These are phyloP conservation scores for Russula lepida DNA, from an alignment of 768 basidiomycete genomes.

Conservation along the genomic window DNA sequence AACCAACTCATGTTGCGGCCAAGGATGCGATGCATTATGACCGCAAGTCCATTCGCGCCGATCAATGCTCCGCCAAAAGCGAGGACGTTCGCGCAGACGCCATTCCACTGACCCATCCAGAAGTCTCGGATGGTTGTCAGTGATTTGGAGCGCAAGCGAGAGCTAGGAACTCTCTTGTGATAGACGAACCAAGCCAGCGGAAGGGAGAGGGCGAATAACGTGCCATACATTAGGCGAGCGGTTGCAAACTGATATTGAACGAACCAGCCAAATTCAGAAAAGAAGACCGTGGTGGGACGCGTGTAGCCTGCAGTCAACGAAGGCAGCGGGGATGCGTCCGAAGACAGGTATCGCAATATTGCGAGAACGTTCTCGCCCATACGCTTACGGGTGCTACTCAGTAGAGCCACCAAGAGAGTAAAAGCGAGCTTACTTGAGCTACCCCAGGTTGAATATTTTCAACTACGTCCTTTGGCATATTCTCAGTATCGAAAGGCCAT, in stretches of 20 bases:
- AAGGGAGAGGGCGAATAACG: slow-evolving; percentile 41
- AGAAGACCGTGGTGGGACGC: slow-evolving; percentile 67
- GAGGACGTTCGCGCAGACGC: slow-evolving; percentile 40
- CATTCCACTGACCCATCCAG: slow-evolving; percentile 36
- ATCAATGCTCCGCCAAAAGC: slow-evolving; percentile 51
- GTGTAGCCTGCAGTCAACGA: slow-evolving; percentile 42
- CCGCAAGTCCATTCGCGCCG: slow-evolving; percentile 62
- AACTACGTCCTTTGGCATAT: slow-evolving; percentile 50
- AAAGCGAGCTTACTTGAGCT: slow-evolving; percentile 35
- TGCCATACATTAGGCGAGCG: slow-evolving; percentile 55
- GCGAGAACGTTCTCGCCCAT: slow-evolving; percentile 87
- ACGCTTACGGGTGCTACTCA: slow-evolving; percentile 40
- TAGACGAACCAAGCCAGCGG: slow-evolving; percentile 35
- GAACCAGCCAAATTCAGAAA: slow-evolving; percentile 58
- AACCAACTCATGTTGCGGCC: slow-evolving; percentile 84
- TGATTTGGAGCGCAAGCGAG: not conserved
- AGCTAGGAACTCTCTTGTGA: slow-evolving; percentile 28
- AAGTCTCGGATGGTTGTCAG: slow-evolving; percentile 24
- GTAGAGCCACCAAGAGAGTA: not conserved
- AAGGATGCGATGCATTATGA: slow-evolving; percentile 53
- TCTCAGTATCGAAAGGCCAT: not conserved
- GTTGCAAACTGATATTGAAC: slow-evolving; percentile 67
- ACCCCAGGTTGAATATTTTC: slow-evolving; percentile 82
- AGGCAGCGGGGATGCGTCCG: slow-evolving; percentile 60
- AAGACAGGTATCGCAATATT: slow-evolving; percentile 66